Conservation (phyloP, 306 rosid species). For the Castanopsis chinensis region DNA sequence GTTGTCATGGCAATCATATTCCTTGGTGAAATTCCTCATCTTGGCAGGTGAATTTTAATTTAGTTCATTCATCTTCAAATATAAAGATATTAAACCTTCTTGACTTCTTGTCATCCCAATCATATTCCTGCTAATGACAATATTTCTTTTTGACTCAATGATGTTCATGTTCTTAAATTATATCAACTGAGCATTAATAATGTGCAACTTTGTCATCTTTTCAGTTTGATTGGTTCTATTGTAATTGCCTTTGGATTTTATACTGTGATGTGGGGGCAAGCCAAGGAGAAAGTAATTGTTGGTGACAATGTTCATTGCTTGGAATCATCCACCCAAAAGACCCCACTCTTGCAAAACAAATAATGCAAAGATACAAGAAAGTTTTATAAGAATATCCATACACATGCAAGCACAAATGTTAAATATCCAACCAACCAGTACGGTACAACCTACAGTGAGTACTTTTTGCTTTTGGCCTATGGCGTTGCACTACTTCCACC, state of each 20-base stretch:
- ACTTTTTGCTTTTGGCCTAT: too few relatives aligned
- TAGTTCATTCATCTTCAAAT: too few relatives aligned
- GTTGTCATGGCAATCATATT: conserved; percentile 25
- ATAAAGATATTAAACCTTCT: too few relatives aligned
- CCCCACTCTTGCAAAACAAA: conserved; percentile 16
- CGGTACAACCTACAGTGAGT: too few relatives aligned
- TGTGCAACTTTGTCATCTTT: not conserved
- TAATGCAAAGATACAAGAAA: not conserved
- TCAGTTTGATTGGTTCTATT: conserved; percentile 41
- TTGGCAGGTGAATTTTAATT: conserved; percentile 29
- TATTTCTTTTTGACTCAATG: too few relatives aligned
- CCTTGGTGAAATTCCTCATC: conserved; percentile 29
- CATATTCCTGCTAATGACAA: too few relatives aligned
- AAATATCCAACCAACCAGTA: too few relatives aligned
- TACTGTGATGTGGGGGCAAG: conserved; percentile 32
- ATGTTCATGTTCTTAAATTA: too few relatives aligned
- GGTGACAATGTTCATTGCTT: not conserved
- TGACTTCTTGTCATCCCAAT: too few relatives aligned
- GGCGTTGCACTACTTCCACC: too few relatives aligned
- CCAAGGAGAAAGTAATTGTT: conserved; percentile 11
- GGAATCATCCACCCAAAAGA: conserved; percentile 15
- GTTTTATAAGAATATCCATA: not conserved
- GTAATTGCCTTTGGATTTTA: conserved; percentile 36
- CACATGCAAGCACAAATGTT: too few relatives aligned
- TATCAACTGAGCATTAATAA: too few relatives aligned